These are phyloP conservation scores for Scenedesmus sp. DNA, from an alignment of 163 green algal species.

Conservation along the genomic window DNA sequence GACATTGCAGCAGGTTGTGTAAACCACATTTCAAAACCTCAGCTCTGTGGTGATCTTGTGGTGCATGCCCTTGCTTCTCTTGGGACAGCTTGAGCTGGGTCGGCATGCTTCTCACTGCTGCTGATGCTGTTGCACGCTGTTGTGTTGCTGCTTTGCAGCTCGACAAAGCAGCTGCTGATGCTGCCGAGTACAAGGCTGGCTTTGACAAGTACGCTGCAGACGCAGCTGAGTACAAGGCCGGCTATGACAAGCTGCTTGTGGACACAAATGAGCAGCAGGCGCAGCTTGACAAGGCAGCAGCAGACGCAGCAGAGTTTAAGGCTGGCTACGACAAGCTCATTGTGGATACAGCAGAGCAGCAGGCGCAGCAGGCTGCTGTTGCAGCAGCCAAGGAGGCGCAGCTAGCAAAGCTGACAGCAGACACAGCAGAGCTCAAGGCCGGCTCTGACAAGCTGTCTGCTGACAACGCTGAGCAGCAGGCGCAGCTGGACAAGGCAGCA, in stretches of 20 bases:
- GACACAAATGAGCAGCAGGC: constrained; percentile 55
- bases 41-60: too few species aligned
- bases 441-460: constrained; percentile 10
- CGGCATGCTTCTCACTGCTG: background rate
- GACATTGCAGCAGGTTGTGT: too few species aligned
- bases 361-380: constrained; percentile 12
- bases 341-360: constrained; percentile 53
- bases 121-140: background rate
- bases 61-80: too few species aligned
- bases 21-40: too few species aligned
- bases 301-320: constrained; percentile 46
- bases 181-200: constrained; percentile 29
- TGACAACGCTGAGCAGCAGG: constrained; percentile 34
- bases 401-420: constrained; percentile 25
- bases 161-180: too few species aligned
- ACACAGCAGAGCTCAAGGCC: constrained; percentile 48
- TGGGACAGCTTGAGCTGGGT: too few species aligned
- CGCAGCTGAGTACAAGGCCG: constrained; percentile 46
- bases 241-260: constrained; percentile 39
- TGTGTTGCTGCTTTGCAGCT: background rate
- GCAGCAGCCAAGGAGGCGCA: background rate
- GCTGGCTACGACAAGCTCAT: constrained; percentile 46
- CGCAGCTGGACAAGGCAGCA: constrained; percentile 11
- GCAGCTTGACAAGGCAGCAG: constrained; percentile 31
- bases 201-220: constrained; percentile 9